These are phyloP conservation scores for Daedaleopsis sinensis DNA, from an alignment of 768 basidiomycete genomes.

Conservation along the genomic window DNA sequence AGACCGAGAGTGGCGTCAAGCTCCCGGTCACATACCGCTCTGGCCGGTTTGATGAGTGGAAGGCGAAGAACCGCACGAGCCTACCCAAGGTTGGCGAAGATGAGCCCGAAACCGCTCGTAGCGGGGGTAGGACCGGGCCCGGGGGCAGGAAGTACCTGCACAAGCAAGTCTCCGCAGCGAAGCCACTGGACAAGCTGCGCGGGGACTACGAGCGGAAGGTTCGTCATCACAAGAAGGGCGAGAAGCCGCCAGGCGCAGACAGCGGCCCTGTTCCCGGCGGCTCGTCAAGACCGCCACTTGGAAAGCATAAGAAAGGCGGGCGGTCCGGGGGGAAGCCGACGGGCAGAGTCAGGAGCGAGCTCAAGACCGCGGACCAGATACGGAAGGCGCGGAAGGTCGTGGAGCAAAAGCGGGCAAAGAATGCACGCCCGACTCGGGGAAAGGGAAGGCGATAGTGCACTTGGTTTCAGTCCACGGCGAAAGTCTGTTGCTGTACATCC, in stretches of 20 bases:
- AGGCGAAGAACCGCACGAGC: conserved; percentile 68
- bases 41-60: conserved; percentile 97
- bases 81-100: conserved; percentile 85
- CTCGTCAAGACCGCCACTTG: conserved; percentile 23
- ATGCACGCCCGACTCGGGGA: conserved; percentile 66
- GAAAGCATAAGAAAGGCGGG: conserved; percentile 35
- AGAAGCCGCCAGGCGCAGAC: conserved; percentile 31
- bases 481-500: conserved; percentile 2
- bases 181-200: conserved; percentile 76
- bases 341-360: conserved; percentile 74
- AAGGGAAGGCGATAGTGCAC: conserved; percentile 44
- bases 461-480: background rate
- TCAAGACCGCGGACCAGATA: conserved; percentile 88
- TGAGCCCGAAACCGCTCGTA: conserved; percentile 50
- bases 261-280: conserved; percentile 28
- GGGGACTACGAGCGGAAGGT: conserved; percentile 76
- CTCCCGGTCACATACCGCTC: conserved; percentile 92
- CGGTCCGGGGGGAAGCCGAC: conserved; percentile 63
- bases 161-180: conserved; percentile 61
- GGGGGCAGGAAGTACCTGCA: conserved; percentile 75
- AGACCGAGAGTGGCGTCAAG: conserved; percentile 88
- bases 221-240: conserved; percentile 58
- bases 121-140: conserved; percentile 26
- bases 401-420: conserved; percentile 75
- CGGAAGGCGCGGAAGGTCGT: conserved; percentile 67